Percentiles rank a stretch among this genome's conserved stretches.
These are phyloP conservation scores for Leishmania gerbilli DNA, from an alignment of 208 protist species.

Conservation along the genomic window DNA sequence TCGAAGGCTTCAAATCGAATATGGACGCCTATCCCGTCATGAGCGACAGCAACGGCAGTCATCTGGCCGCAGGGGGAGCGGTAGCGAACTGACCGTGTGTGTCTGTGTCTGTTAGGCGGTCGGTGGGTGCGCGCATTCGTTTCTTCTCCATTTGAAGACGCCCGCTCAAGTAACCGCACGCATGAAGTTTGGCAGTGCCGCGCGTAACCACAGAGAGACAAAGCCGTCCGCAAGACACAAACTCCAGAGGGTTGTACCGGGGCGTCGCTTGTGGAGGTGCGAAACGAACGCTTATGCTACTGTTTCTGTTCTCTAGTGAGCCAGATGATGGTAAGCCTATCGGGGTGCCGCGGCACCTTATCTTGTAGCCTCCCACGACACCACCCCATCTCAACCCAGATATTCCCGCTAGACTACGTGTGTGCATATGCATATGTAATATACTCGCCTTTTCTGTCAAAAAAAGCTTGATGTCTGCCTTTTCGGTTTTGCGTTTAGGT, in stretches of 20 bases:
- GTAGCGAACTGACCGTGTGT: not conserved
- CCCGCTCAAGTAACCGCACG: not conserved
- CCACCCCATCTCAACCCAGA: not conserved
- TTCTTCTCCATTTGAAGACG: not conserved
- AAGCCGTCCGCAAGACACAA: not conserved
- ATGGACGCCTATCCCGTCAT: slow-evolving; percentile 43
- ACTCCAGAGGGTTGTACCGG: not conserved
- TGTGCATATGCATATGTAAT: not conserved
- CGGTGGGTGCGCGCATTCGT: not conserved
- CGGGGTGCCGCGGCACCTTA: not conserved
- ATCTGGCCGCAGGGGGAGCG: no score
- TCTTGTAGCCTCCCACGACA: not conserved
- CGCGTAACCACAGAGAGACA: not conserved
- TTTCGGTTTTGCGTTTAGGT: not conserved
- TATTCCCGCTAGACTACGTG: not conserved
- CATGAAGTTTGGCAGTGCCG: not conserved
- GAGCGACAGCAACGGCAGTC: not conserved
- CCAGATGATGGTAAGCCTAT: not conserved
- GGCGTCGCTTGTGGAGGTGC: not conserved
- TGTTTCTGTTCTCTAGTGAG: not conserved
- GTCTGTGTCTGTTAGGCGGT: not conserved
- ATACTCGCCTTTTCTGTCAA: not conserved
- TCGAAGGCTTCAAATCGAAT: slow-evolving; percentile 67
- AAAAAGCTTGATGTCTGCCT: not conserved
- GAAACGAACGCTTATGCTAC: not conserved